A percentile compares a stretch with the other conserved stretches of the same genome.
Evolutionary conservation across 495 filamentous ascomycete species (phyloP).

Genomic region (Niebla homalea): DNA sequence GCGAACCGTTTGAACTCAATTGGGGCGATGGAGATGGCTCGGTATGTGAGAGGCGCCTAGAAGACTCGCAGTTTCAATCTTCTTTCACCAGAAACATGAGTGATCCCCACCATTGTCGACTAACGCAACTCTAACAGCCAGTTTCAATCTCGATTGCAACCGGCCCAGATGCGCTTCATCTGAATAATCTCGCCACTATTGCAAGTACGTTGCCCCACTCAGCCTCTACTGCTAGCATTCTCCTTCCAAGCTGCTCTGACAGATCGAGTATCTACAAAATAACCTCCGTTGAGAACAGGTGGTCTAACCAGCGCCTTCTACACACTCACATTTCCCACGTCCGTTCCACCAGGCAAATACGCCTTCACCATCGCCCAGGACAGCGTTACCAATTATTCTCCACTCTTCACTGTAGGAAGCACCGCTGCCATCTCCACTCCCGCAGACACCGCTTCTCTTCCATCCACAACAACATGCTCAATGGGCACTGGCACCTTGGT

Average conservation of each 20-base stretch:
- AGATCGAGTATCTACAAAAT: background rate
- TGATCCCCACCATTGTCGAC: background rate
- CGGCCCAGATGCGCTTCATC: conserved; percentile 5
- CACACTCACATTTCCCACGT: conserved; percentile 4
- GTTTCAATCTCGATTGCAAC: conserved; percentile 9
- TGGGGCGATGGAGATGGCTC: conserved; percentile 11
- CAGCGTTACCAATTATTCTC: conserved; percentile 15
- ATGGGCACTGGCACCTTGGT: too few relatives aligned
- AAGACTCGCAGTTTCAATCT: too few relatives aligned
- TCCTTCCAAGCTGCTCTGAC: background rate
- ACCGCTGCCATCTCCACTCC: background rate
- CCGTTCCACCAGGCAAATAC: conserved; percentile 1
- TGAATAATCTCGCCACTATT: background rate
- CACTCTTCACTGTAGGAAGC: conserved; percentile 8
- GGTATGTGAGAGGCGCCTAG: conserved; percentile 2
- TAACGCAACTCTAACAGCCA: conserved; percentile 3
- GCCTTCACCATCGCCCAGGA: conserved; percentile 13
- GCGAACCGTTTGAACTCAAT: conserved; percentile 6
- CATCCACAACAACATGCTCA: background rate
- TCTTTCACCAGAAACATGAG: background rate
- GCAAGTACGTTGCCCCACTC: conserved; percentile 5
- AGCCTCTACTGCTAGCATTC: background rate
- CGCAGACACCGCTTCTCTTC: background rate
- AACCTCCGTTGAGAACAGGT: background rate
- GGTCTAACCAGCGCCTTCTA: background rate